Conservation (phyloP, 441 rosid species). For the Populus tomentosa region DNA sequence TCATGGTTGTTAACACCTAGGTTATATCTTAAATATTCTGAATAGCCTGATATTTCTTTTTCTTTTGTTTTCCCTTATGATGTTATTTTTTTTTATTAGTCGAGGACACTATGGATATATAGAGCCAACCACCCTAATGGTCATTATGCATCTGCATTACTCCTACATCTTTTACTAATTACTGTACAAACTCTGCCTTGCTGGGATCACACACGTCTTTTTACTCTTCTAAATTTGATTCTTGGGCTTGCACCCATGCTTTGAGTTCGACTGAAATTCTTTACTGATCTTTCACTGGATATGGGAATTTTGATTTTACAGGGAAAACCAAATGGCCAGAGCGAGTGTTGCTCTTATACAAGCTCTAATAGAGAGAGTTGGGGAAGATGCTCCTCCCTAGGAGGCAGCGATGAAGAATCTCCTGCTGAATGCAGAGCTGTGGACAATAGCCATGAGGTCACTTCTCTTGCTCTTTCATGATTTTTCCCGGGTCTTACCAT, state of each 20-base stretch:
- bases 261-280: background rate
- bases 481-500: background rate
- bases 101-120: background rate
- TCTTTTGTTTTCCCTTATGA: too few relatives aligned
- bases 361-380: slow-evolving; percentile 98
- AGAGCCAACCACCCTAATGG: background rate
- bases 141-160: background rate
- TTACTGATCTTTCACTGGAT: background rate
- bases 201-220: background rate
- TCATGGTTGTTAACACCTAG: background rate
- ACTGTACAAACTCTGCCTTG: background rate
- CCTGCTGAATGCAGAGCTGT: slow-evolving; percentile 40
- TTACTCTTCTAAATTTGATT: too few relatives aligned
- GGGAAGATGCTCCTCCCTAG: slow-evolving; percentile 96
- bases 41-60: background rate
- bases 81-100: background rate
- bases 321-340: slow-evolving; percentile 55
- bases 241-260: background rate
- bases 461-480: slow-evolving; percentile 12
- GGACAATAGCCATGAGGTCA: slow-evolving; percentile 53
- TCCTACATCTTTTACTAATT: background rate
- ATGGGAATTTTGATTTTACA: slow-evolving; percentile 28
- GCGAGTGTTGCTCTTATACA: slow-evolving; percentile 78
- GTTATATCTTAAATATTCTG: background rate
- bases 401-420: slow-evolving; percentile 82